Evolutionary conservation across 139 green algal species (phyloP), one percentile per base, ranked within the genome.

Genomic region (Coccomyxa sp.): DNA sequence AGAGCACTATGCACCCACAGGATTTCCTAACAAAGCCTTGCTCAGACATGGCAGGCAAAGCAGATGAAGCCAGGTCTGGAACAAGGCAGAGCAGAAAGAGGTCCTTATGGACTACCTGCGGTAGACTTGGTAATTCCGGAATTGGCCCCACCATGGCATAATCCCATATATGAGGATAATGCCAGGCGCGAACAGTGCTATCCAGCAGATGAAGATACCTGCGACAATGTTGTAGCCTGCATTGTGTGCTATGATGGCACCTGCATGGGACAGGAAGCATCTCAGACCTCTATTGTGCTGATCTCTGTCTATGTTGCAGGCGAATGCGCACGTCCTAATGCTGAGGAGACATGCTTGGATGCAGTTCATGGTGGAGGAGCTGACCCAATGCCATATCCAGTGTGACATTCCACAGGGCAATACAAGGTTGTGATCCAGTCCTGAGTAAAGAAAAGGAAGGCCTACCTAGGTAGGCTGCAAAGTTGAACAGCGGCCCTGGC

Each of bases 401-500:
- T n/a, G n/a, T n/a, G n/a, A n/a, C n/a, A n/a, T n/a, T n/a, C n/a
- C 5, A 22, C 44, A 27, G 44, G 18, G 22, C 18, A 7, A 64
- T 64, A 22, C 2, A 10, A 58, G 44, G 12, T 58, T 58, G 12
- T 58, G 50, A 22, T 64, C 50, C 50, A 7, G 18, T 18, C 50
- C 27, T 3, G 2, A 31, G 50, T 18, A 22, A 64, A 64, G 5
- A 22, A 31, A 6, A 33, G 6, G 24, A 72, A 27, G 31, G 0
- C 68, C 31, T 6, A 82, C 95, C 95, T n/a, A 98, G 86, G 88
- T 98, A 98, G 33, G 92, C 90, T 7, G 90, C 82, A 79, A 99
- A 92, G 88, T 99, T 99, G 89, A 99, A 99, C 50, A 99, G 88
- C 1, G 95, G 95, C 0, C 95, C 95, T 0, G 95, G 95, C 89